Evolutionary conservation across 148 eudicot species (phyloP), one percentile per base, ranked within the genome.

Genomic region (Rhododendron williamsianum): DNA sequence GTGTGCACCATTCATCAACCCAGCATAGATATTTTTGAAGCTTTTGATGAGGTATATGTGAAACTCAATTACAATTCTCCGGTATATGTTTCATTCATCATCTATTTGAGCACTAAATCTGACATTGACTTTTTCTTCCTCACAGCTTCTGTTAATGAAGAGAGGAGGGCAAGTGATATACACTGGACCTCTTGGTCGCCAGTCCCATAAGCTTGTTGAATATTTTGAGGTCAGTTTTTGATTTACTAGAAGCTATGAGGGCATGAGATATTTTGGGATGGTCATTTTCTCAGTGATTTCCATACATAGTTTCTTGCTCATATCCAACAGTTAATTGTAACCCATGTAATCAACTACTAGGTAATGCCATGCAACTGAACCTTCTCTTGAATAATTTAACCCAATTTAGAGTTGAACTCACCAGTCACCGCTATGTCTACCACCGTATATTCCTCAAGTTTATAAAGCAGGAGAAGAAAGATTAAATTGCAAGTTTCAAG

Each of bases 121-220:
- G 33, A 72, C 78, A 9, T 56, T 5, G 33, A 18, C 30, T 16
- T 36, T 84, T 41, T 30, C 9, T 9, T 87, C 35, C 16, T 10
- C 81, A 63, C 89, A 91, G 93, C 89, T 91, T 3, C 81, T 91
- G 46, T 81, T 91, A 86, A 87, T 91, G 93, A 91, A 89, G 86
- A 86, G 93, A 87, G 92, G 93, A 85, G 93, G 93, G 27, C 92
- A 87, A 87, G 90, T 84, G 58, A 91, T 87, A 43, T 91, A 91
- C 49, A 89, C 87, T 2, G 93, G 93, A 82, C 86, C 90, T 56
- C 92, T 91, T 58, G 92, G 93, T 45, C 54, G 77, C 30, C 74
- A 90, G 23, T 91, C 93, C 56, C 87, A 86, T 60, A 80, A 83
- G 19, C 81, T 91, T 7, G 85, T 89, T 23, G 91, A 90, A 36